Percentiles rank a stretch among this genome's conserved stretches.
Conservation (phyloP, 768 basidiomycete genomes). For the Termitomyces eurrhizus region DNA sequence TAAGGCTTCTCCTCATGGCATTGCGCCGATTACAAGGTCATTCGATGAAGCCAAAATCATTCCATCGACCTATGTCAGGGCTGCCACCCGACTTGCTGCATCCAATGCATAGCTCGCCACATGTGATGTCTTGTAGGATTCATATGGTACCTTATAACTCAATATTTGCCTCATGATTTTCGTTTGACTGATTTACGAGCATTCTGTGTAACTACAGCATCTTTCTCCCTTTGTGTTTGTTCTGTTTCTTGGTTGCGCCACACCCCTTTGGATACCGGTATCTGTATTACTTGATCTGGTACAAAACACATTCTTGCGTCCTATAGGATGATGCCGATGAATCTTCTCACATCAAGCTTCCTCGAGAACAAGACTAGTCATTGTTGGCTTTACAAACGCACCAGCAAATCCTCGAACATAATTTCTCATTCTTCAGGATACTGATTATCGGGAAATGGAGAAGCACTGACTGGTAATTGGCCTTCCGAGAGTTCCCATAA, state of each 20-base stretch:
- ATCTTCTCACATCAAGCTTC: neutral
- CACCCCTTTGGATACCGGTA: neutral
- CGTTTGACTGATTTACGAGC: neutral
- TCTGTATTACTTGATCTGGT: neutral
- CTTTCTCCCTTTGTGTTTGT: neutral
- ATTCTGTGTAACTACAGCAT: neutral
- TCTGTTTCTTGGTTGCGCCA: neutral
- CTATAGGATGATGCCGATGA: neutral
- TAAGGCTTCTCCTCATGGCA: constrained; percentile 28
- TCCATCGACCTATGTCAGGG: constrained; percentile 23
- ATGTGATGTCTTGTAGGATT: neutral
- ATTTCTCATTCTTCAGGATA: neutral
- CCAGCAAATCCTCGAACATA: neutral
- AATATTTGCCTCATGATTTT: neutral
- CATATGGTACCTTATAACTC: neutral
- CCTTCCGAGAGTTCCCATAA: neutral
- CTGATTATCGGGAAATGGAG: neutral
- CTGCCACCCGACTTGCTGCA: constrained; percentile 13
- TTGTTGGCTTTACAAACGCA: neutral
- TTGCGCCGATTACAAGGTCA: constrained; percentile 27
- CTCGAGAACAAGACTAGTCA: neutral
- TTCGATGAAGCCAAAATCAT: constrained; percentile 40
- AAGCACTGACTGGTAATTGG: neutral
- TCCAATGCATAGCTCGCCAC: neutral
- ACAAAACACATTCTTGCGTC: neutral